Evolutionary conservation across 306 rosid species (phyloP).

Genomic region (Datisca glomerata): DNA sequence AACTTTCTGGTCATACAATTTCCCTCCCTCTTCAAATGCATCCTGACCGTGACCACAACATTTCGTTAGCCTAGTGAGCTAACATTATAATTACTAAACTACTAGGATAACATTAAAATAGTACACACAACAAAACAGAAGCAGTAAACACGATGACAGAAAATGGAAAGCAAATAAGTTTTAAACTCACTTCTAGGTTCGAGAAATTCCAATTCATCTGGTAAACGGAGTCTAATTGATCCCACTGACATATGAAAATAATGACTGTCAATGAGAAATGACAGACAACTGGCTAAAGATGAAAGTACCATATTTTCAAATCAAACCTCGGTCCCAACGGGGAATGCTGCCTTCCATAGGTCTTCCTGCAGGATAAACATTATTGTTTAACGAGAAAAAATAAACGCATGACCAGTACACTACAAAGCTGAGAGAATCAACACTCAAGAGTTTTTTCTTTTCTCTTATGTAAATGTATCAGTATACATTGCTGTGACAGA

Average conservation of each 20-base stretch:
- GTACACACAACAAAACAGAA: not conserved
- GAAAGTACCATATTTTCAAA: not conserved
- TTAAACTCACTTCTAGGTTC: conserved; percentile 25
- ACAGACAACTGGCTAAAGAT: too few species aligned
- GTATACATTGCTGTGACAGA: too few species aligned
- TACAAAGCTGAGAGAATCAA: not conserved
- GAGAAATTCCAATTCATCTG: conserved; percentile 38
- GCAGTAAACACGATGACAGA: too few species aligned
- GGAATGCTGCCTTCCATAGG: conserved; percentile 35
- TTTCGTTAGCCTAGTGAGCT: too few species aligned
- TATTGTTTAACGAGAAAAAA: conserved; percentile 3
- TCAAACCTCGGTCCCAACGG: conserved; percentile 39
- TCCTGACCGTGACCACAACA: too few species aligned
- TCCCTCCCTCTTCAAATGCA: conserved; percentile 74
- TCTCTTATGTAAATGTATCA: too few species aligned
- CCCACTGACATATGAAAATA: conserved; percentile 35
- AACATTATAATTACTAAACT: too few species aligned
- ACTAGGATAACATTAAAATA: too few species aligned
- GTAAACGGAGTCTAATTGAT: conserved; percentile 27
- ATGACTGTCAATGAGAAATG: too few species aligned
- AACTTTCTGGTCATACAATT: conserved; percentile 46
- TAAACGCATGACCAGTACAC: conserved; percentile 1
- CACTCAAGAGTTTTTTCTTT: too few species aligned
- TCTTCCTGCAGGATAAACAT: conserved; percentile 22
- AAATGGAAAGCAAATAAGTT: too few species aligned